phyloP scores from a whole-genome alignment of 805 yeast genomes.

The Starmera amethionina region DNA sequence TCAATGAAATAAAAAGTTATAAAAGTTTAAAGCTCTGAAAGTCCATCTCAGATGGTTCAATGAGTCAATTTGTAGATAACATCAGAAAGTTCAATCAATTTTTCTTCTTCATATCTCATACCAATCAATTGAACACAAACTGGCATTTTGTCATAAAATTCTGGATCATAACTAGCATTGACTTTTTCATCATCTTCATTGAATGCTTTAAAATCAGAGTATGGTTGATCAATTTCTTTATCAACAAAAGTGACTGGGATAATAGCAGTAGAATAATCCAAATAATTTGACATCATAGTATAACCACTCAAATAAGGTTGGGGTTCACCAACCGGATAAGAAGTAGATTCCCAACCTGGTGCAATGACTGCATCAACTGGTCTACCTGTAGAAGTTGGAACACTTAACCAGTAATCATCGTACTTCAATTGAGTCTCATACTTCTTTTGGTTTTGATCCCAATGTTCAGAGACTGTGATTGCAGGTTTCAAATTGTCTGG shows the following conservation, averaged over 20 bases:
- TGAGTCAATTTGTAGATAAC: too few relatives aligned
- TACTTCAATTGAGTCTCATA: conserved; percentile 24
- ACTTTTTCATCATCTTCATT: conserved; percentile 21
- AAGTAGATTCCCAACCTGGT: conserved; percentile 34
- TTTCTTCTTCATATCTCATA: conserved; percentile 49
- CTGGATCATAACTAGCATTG: conserved; percentile 35
- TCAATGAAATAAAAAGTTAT: too few relatives aligned
- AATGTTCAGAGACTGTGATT: conserved; percentile 22
- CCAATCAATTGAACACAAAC: conserved; percentile 47
- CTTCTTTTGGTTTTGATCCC: conserved; percentile 29
- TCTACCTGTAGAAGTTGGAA: conserved; percentile 24
- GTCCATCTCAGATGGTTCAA: too few relatives aligned
- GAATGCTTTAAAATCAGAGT: conserved; percentile 16
- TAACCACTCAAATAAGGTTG: conserved; percentile 29
- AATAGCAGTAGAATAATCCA: conserved; percentile 31
- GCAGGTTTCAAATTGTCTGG: conserved; percentile 4
- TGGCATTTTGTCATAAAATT: conserved; percentile 40
- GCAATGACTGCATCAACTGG: conserved; percentile 40
- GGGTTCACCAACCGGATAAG: conserved; percentile 31
- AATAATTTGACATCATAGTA: conserved; percentile 30
- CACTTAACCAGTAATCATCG: conserved; percentile 26
- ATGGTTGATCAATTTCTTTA: conserved; percentile 20
- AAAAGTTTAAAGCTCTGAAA: too few relatives aligned
- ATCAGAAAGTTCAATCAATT: conserved; percentile 7
- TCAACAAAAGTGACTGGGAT: conserved; percentile 35